Conservation (phyloP, 75 land plant species). For the Pseudotsuga menziesii region DNA sequence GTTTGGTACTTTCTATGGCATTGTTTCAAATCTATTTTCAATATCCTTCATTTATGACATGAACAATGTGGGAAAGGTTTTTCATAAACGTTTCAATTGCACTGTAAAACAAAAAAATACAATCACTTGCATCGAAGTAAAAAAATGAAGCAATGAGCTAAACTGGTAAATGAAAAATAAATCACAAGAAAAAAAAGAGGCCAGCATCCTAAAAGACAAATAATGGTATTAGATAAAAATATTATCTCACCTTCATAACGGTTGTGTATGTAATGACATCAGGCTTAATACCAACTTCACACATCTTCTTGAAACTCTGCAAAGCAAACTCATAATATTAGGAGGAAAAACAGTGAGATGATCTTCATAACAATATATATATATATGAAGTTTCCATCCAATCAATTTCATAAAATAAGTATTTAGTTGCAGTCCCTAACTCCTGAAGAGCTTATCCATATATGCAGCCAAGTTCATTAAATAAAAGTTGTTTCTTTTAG, state of each 20-base stretch:
- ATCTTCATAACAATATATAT: too few relatives aligned
- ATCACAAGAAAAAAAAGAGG: not conserved
- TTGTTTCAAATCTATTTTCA: not conserved
- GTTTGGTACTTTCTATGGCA: too few relatives aligned
- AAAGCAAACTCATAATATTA: conserved; percentile 5
- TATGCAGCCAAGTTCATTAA: too few relatives aligned
- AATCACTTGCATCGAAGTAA: not conserved
- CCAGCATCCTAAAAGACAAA: not conserved
- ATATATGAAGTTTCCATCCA: too few relatives aligned
- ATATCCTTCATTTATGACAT: not conserved
- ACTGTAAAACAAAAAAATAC: not conserved
- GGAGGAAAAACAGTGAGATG: not conserved
- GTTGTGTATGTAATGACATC: conserved; percentile 77
- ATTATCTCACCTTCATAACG: conserved; percentile 51
- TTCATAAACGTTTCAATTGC: not conserved
- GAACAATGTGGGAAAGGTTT: not conserved
- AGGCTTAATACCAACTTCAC: conserved; percentile 46
- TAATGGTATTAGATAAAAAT: not conserved
- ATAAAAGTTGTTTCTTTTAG: too few relatives aligned
- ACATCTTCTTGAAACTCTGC: conserved; percentile 55
- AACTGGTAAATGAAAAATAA: not conserved
- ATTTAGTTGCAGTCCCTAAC: too few relatives aligned
- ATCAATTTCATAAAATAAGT: too few relatives aligned
- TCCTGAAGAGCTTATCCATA: too few relatives aligned
- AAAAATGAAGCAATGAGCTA: not conserved